Evolutionary conservation across 2,329 filamentous ascomycete species (phyloP), one percentile per base, ranked within the genome.

Genomic region (Ophiostoma novo-ulmi): DNA sequence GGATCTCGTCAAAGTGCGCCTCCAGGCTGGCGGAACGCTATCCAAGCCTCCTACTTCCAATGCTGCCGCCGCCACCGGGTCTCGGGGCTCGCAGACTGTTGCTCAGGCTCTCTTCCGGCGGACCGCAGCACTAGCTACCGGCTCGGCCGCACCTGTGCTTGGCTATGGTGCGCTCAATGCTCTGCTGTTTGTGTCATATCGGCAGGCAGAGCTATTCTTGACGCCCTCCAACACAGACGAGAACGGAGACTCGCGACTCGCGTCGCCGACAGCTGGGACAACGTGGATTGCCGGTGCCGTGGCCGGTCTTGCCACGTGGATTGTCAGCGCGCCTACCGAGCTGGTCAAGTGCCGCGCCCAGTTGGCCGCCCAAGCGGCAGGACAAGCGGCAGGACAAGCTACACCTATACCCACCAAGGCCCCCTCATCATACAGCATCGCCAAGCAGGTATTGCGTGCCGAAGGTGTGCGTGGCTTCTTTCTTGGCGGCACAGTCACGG

Each of bases 151-250:
- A 48, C 94, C 94, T 0, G 89, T 97, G 52, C 82, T 97, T 5
- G 92, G 92, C 75, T 97, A 97, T 80, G 94, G 94, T 73, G 93
- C 92, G 26, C 85, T 98, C 72, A 97, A 97, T 78, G 93, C 93
- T 55, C 82, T 97, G 20, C 88, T 97, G 26, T 97, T 97, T 80
- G 88, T 94, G 75, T 89, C 91, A 1, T 98, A 97, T 82, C 97
- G 97, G 78, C 90, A 92, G 71, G 89, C 89, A n/a, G 87, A 94
- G 76, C 82, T 83, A 31, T 79, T 88, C 20, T 81, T 97, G 36
- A n/a, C 83, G 83, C 75, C 74, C 72, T 11, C 55, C 39, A n/a
- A 6, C 44, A 31, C 1, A n/a, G 20, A 11, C 52, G 52, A 8
- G 35, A n/a, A 7, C 36, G 44, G 26, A 44, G 14, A 1, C 66